Percentiles rank a stretch among this genome's conserved stretches.
Conservation (phyloP, 768 basidiomycete species). For the Boletus rubescentipes region DNA sequence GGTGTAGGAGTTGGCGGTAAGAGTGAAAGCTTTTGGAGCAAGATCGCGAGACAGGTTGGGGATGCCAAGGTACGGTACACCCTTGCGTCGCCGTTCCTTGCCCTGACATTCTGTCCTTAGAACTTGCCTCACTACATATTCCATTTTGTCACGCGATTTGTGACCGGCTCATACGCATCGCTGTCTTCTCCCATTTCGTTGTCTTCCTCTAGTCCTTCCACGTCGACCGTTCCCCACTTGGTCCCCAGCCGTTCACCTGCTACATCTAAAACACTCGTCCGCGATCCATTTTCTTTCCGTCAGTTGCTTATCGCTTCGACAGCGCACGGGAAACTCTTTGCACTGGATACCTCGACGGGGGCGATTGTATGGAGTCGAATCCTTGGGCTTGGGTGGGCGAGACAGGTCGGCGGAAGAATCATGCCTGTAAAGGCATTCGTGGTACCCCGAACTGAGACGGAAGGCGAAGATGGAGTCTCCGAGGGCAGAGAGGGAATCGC, state of each 20-base stretch:
- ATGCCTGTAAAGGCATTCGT: constrained; percentile 63
- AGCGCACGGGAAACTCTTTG: constrained; percentile 71
- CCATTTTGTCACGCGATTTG: constrained; percentile 69
- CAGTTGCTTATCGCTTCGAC: constrained; percentile 80
- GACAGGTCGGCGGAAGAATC: constrained; percentile 52
- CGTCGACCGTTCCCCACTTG: constrained; percentile 19
- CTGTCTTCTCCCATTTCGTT: constrained; percentile 36
- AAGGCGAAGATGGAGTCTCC: constrained; percentile 16
- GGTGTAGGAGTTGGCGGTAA: constrained; percentile 1
- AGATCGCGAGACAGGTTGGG: constrained; percentile 54
- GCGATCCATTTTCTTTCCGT: constrained; percentile 85
- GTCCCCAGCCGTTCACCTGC: constrained; percentile 27
- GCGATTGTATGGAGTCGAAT: constrained; percentile 77
- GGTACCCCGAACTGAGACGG: constrained; percentile 32
- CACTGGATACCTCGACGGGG: constrained; percentile 78
- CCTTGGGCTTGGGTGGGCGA: constrained; percentile 71
- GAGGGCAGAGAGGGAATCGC: constrained; percentile 49
- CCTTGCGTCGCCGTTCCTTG: neutral
- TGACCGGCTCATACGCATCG: constrained; percentile 63
- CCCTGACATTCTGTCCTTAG: constrained; percentile 37
- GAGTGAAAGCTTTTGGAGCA: constrained; percentile 47
- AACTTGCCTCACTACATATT: constrained; percentile 68
- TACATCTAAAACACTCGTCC: constrained; percentile 42
- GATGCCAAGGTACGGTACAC: constrained; percentile 51
- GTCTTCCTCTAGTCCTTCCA: neutral